These are phyloP conservation scores for Boletus subcaerulescens DNA, from an alignment of 768 basidiomycete genomes.

Conservation along the genomic window DNA sequence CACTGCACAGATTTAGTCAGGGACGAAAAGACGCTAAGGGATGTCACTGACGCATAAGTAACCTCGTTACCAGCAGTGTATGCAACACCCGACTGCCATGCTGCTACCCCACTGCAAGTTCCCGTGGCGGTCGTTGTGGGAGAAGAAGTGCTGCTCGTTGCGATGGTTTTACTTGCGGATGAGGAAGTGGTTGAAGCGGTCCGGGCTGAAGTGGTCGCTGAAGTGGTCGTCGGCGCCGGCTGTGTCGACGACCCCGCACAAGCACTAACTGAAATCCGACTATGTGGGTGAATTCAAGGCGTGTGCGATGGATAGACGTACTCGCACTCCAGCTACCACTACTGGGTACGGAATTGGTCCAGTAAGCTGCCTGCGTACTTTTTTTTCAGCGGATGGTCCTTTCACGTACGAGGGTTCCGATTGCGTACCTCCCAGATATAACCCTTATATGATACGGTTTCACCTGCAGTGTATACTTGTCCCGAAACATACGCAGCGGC, in stretches of 20 bases:
- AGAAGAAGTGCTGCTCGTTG: slow-evolving; percentile 11
- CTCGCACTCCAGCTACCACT: slow-evolving; percentile 58
- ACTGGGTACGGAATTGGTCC: slow-evolving; percentile 45
- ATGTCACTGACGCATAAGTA: slow-evolving; percentile 44
- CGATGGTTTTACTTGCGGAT: slow-evolving; percentile 5
- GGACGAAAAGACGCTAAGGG: background rate
- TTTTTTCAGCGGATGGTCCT: background rate
- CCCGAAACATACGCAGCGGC: slow-evolving; percentile 53
- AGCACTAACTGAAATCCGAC: slow-evolving; percentile 19
- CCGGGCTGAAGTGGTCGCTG: background rate
- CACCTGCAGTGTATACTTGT: slow-evolving; percentile 48
- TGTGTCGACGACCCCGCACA: slow-evolving; percentile 14
- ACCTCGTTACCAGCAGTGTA: slow-evolving; percentile 55
- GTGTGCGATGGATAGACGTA: slow-evolving; percentile 30
- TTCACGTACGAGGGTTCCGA: background rate
- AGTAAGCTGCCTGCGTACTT: slow-evolving; percentile 55
- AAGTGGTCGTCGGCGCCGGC: slow-evolving; percentile 14
- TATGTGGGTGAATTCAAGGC: background rate
- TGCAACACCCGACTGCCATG: slow-evolving; percentile 44
- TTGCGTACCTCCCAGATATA: slow-evolving; percentile 60
- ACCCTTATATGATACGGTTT: slow-evolving; percentile 52
- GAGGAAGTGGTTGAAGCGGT: slow-evolving; percentile 1
- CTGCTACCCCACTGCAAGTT: slow-evolving; percentile 46
- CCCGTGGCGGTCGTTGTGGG: slow-evolving; percentile 28
- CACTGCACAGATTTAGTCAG: slow-evolving; percentile 7